A percentile compares a stretch with the other conserved stretches of the same genome.
Conservation (phyloP, 306 rosid species). For the Datisca glomerata region DNA sequence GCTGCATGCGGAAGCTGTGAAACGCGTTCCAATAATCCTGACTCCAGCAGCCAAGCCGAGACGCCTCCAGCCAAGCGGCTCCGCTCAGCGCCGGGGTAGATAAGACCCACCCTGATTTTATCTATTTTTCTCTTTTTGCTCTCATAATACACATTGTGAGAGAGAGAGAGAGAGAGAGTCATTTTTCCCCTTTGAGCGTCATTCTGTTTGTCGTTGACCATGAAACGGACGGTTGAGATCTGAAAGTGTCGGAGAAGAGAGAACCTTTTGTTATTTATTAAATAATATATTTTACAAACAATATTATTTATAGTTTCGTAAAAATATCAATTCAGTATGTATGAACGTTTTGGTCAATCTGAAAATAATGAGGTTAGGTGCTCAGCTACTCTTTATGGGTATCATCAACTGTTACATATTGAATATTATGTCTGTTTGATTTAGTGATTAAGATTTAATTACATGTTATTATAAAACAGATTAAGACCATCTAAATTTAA, state of each 20-base stretch:
- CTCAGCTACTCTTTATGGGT: too few relatives aligned
- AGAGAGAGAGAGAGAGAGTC: constrained; percentile 17
- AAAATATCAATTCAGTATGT: too few relatives aligned
- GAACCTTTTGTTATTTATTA: background rate
- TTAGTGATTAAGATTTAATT: too few relatives aligned
- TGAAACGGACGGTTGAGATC: constrained; percentile 21
- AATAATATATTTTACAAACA: too few relatives aligned
- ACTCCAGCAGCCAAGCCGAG: constrained; percentile 17
- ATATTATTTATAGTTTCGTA: too few relatives aligned
- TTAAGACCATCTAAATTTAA: too few relatives aligned
- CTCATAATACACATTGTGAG: too few relatives aligned
- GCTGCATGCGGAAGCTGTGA: constrained; percentile 44
- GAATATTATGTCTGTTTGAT: too few relatives aligned
- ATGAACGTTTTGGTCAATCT: too few relatives aligned
- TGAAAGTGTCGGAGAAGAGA: constrained; percentile 8
- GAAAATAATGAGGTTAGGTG: too few relatives aligned
- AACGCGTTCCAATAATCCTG: constrained; percentile 29
- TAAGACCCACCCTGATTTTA: background rate
- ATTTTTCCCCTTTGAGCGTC: constrained; percentile 7
- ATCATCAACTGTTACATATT: too few relatives aligned
- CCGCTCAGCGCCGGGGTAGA: constrained; percentile 26
- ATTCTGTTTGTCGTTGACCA: constrained; percentile 17
- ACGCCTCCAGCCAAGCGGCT: constrained; percentile 30
- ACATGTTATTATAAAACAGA: too few relatives aligned
- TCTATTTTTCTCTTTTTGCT: constrained; percentile 5